Base-by-base conservation (phyloP, 2,329 filamentous ascomycete species). In the Bipolaris sorokiniana region DNA sequence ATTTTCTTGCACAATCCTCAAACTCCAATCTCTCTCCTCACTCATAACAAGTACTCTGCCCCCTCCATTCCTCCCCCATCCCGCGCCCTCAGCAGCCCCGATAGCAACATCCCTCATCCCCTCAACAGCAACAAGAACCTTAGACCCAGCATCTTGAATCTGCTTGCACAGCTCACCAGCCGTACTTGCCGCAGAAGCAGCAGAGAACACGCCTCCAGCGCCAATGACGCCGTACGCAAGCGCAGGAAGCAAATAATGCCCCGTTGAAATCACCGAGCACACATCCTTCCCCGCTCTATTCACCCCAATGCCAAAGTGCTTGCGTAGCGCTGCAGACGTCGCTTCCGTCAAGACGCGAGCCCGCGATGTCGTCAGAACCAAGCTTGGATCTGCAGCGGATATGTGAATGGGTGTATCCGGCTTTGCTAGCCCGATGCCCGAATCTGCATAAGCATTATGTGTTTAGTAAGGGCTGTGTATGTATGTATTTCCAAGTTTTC, bases 171-270 rank as follows among this genome's bases (percentile, higher is more conserved):
- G 70, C 23, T 88, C 86, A 2, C 75, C 65, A 0, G 79, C 75
- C 0, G 84, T 85, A 5, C 78, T 81, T 0, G 80, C 77, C 0
- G 83, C 77, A 45, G 79, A 83, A 0, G 83, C 83, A 5, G 83
- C 81, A 6, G 83, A 84, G 63, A 85, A 88, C 23, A 88, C 80
- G 16, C 84, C 86, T 1, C 82, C 85, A 2, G 85, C 84, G 3
- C 83, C 85, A 44, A 88, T 77, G 50, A 86, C 80, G 13, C 81
- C 83, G 61, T 80, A 87, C 65, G 85, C 84, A 1, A 85, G 62
- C 11, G 81, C 77, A 0, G 84, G 80, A 0, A 87, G 76, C 5
- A 86, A 76, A 44, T 81, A 81, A 62, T 87, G 83, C 1, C 86
- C 86, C 0, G 82, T 81, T 0, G 83, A 84, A 26, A 87, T 81